Base-by-base conservation (phyloP, 805 yeast species). In the Myxozyma sirexii region DNA sequence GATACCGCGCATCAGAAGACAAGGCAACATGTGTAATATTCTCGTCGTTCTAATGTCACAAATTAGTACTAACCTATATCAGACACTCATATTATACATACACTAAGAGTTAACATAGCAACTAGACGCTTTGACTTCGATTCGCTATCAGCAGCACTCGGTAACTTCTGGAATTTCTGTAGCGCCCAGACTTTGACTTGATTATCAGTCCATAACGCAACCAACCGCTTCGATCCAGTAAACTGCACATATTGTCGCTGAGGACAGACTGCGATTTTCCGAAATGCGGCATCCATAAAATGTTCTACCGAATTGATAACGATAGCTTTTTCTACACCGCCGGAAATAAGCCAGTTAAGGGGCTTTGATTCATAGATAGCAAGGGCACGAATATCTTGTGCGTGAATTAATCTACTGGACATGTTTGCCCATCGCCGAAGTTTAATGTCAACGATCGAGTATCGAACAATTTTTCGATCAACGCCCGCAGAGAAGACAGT, bases 401-500 rank as follows among this genome's bases (percentile, higher is more conserved):
- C 83, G 72, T 94, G 98, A 62, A 91, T 79, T 55, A 93, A 79
- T 69, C 97, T 81, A 72, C 85, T 89, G 55, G 85, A 81, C 63
- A 84, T 80, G 68, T 84, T 86, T 17, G 87, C 82, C 98, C 98
- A 93, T 70, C 84, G 84, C 4, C 74, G 46, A 29, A 63, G 66
- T 58, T 70, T 74, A 43, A 71, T 63, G 59, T 77, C 77, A 2
- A 86, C 77, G 54, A 80, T 74, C 60, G 80, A 78, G 73, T 87
- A 89, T 69, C 85, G 87, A 70, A 84, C 88, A 50, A 94, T 90
- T 70, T 91, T 91, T 68, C 97, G 82, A 72, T 94, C 99, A 49
- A 94, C 91, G 68, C 99, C 97, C 4, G 94, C 96, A 42, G 93
- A 82, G 73, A 90, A 93, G 1, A 94, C 77, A 42, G 81, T 79